Evolutionary conservation across 164 flowering plant species (phyloP).

Genomic region (Hamamelis virginiana): DNA sequence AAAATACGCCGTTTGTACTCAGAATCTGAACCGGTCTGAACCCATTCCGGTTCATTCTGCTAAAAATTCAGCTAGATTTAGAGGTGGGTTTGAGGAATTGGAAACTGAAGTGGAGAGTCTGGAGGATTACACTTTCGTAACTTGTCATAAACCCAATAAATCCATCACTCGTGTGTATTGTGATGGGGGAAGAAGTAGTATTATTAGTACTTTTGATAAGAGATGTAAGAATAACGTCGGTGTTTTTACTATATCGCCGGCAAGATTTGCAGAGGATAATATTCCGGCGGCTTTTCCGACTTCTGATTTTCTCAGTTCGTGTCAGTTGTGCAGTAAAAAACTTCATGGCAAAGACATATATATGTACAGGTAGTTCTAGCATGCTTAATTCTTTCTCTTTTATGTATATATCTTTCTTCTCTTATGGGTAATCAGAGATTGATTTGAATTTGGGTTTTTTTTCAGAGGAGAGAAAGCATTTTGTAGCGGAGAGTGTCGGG

Average conservation of each 20-base stretch:
- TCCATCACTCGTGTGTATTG: slow-evolving; percentile 36
- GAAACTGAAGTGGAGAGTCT: slow-evolving; percentile 25
- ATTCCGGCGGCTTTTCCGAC: slow-evolving; percentile 22
- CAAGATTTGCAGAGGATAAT: slow-evolving; percentile 5
- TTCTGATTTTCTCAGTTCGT: slow-evolving; percentile 59
- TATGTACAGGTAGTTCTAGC: slow-evolving; percentile 69
- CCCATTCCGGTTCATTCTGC: slow-evolving; percentile 36
- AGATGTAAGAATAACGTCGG: neutral
- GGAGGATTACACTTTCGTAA: slow-evolving; percentile 50
- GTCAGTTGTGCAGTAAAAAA: slow-evolving; percentile 56
- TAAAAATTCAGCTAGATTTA: slow-evolving; percentile 1
- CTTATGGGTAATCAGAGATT: no score
- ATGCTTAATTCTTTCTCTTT: neutral
- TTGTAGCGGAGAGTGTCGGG: slow-evolving; percentile 71
- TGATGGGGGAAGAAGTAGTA: slow-evolving; percentile 19
- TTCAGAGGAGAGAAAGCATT: slow-evolving; percentile 87
- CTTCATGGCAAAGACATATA: slow-evolving; percentile 74
- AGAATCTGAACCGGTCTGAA: slow-evolving; percentile 25
- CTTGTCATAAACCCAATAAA: slow-evolving; percentile 36
- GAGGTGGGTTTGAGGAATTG: slow-evolving; percentile 11
- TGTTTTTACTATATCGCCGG: slow-evolving; percentile 29
- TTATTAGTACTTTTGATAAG: neutral
- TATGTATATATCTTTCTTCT: no score
- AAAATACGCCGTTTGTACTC: slow-evolving; percentile 24
- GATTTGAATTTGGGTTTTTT: no score